phyloP scores from a whole-genome alignment of 2,329 filamentous ascomycete genomes.

The Ceratocystis huliohia region DNA sequence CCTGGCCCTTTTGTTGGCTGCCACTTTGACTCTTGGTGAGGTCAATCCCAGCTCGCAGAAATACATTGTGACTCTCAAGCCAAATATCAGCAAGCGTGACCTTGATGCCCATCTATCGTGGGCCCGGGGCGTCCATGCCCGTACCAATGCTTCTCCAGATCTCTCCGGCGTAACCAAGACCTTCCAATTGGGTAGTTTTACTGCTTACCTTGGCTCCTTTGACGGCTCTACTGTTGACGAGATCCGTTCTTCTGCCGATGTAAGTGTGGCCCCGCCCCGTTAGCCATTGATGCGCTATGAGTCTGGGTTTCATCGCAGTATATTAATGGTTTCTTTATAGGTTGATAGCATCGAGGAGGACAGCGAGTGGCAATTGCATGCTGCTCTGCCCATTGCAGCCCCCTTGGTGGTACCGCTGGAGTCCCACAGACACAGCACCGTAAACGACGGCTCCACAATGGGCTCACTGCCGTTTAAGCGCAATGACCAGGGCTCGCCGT shows the following conservation, averaged over 20 bases:
- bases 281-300: not conserved
- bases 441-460: not conserved
- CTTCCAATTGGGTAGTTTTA: constrained; percentile 28
- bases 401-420: not conserved
- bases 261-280: constrained; percentile 25
- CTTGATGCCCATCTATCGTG: constrained; percentile 29
- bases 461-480: constrained; percentile 3
- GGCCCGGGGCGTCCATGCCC: constrained; percentile 27
- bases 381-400: not conserved
- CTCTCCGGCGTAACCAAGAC: constrained; percentile 28
- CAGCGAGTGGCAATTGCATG: constrained; percentile 11
- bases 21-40: constrained; percentile 23
- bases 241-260: constrained; percentile 31
- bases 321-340: not conserved
- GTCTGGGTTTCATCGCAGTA: constrained; percentile 39
- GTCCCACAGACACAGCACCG: not conserved
- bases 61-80: constrained; percentile 37
- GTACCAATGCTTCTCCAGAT: constrained; percentile 26
- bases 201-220: constrained; percentile 34
- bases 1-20: constrained; percentile 21
- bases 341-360: constrained; percentile 16
- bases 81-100: constrained; percentile 26
- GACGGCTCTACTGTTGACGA: constrained; percentile 31
- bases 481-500: constrained; percentile 11
- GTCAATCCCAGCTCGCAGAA: constrained; percentile 27